phyloP scores from a whole-genome alignment of 2,329 filamentous ascomycete genomes.

The Aspergillus sp. region DNA sequence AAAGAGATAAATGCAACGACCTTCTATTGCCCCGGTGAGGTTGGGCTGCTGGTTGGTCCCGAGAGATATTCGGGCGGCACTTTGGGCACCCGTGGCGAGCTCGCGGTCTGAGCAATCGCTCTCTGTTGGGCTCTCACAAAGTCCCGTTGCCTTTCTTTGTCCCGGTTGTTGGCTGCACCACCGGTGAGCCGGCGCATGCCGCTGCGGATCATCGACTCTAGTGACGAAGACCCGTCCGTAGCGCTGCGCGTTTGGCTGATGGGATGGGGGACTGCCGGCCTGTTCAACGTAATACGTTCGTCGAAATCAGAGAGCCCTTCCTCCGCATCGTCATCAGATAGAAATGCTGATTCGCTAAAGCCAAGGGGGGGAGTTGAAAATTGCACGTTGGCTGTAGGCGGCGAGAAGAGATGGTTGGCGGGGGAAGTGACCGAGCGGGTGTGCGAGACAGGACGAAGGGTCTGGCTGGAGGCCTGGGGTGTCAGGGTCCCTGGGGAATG shows the following conservation, averaged over 20 bases:
- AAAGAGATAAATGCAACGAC: background rate
- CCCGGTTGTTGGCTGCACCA: conserved; percentile 38
- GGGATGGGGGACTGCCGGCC: conserved; percentile 20
- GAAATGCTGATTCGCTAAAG: conserved; percentile 58
- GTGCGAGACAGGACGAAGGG: conserved; percentile 68
- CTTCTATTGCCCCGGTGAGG: conserved; percentile 29
- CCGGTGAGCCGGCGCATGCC: conserved; percentile 49
- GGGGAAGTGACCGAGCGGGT: conserved; percentile 83
- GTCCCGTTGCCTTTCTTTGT: conserved; percentile 47
- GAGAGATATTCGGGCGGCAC: conserved; percentile 48
- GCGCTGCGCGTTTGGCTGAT: conserved; percentile 30
- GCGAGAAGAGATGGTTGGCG: conserved; percentile 50
- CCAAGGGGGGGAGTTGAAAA: conserved; percentile 49
- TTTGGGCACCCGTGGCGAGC: conserved; percentile 46
- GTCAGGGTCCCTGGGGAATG: conserved; percentile 47
- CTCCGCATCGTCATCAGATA: conserved; percentile 75
- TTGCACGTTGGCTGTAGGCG: conserved; percentile 48
- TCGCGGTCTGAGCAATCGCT: conserved; percentile 36
- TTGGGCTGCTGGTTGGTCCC: conserved; percentile 35
- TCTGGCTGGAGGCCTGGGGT: conserved; percentile 29
- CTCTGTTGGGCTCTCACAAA: conserved; percentile 44
- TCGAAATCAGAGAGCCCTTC: conserved; percentile 80
- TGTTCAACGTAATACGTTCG: conserved; percentile 54
- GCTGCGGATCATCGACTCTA: conserved; percentile 46
- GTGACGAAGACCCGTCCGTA: conserved; percentile 42